Evolutionary conservation across 305 asterid genomes (phyloP), one percentile per base, ranked within the genome.

Genomic region (Striga hermonthica): DNA sequence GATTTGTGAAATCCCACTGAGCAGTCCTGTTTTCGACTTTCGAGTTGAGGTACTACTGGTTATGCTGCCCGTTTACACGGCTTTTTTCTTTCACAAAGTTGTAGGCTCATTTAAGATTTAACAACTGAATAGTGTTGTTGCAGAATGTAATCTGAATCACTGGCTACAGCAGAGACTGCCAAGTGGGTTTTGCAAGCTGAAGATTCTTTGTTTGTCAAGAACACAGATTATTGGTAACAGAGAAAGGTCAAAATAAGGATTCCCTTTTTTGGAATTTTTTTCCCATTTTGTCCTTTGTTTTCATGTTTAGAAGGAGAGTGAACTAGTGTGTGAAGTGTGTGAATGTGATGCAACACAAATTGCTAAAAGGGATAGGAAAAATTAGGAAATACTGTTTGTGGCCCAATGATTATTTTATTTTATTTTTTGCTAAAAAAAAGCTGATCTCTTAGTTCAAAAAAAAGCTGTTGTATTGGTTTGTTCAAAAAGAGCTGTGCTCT

Each of bases 261-360:
- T 68, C 62, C 59, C 11, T 10, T 57, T 34, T 10, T 10, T 57
- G 34, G 34, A 10, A 34, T 57, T 57, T 31, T 28, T 28, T 50
- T 13, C 4, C 9, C 8, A 5, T 38, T 35, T 68, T 22, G 1
- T 67, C 71, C 70, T 14, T 1, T 50, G 65, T 54, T 72, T 84
- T 82, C 64, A 59, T 72, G 75, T 76, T 76, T 66, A 57, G 68
- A 70, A 71, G 83, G 72, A 15, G 68, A 28, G 13, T 7, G 59
- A 22, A 22, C 31, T 22, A 22, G 31, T 22, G 31, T 22, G 31
- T 22, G 38, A 71, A 65, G 73, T 67, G 73, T 67, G 73, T 75
- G 80, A 77, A 69, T 78, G 83, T 86, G 81, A 83, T 81, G 81
- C 79, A 75, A 76, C 75, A 76, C 72, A 80, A 82, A 81, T 71